A percentile compares a stretch with the other conserved stretches of the same genome.
Conservation (phyloP, 441 rosid species). For the Erysimum cheiri region DNA sequence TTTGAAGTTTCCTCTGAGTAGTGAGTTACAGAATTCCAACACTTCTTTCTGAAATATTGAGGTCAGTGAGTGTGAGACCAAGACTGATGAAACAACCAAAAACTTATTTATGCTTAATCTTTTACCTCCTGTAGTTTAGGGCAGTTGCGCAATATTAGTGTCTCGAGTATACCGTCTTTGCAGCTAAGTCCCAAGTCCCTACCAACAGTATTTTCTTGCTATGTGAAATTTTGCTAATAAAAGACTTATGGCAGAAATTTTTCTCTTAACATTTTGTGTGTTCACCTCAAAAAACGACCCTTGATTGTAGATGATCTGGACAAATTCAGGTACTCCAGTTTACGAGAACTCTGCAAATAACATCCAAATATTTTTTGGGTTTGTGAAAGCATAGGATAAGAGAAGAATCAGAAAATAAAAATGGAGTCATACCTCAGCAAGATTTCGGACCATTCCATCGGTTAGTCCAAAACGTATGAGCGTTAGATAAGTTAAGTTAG, state of each 20-base stretch:
- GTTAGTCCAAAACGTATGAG: slow-evolving; percentile 37
- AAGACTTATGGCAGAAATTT: neutral
- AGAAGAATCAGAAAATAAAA: slow-evolving; percentile 11
- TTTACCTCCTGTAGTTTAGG: slow-evolving; percentile 34
- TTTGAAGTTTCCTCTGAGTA: slow-evolving; percentile 37
- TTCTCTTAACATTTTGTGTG: neutral
- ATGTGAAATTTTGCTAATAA: neutral
- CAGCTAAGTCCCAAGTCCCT: slow-evolving; percentile 37
- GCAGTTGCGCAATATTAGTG: slow-evolving; percentile 43
- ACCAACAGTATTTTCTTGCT: slow-evolving; percentile 5
- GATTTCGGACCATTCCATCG: slow-evolving; percentile 10
- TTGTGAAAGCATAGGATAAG: slow-evolving; percentile 6
- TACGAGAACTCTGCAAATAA: slow-evolving; percentile 33
- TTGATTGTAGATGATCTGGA: slow-evolving; percentile 31
- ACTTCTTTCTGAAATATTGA: slow-evolving; percentile 35
- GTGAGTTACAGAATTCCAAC: slow-evolving; percentile 36
- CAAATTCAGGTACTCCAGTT: slow-evolving; percentile 37
- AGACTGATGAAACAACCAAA: slow-evolving; percentile 16
- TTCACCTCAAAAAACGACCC: slow-evolving; percentile 43
- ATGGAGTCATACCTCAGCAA: slow-evolving; percentile 32
- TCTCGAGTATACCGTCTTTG: slow-evolving; percentile 34
- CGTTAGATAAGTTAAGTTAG: slow-evolving; percentile 36
- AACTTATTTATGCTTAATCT: neutral
- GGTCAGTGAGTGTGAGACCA: slow-evolving; percentile 18
- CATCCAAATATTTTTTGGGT: slow-evolving; percentile 4